phyloP scores from a whole-genome alignment of 2,329 filamentous ascomycete genomes.

The Aspergillus japonicus region DNA sequence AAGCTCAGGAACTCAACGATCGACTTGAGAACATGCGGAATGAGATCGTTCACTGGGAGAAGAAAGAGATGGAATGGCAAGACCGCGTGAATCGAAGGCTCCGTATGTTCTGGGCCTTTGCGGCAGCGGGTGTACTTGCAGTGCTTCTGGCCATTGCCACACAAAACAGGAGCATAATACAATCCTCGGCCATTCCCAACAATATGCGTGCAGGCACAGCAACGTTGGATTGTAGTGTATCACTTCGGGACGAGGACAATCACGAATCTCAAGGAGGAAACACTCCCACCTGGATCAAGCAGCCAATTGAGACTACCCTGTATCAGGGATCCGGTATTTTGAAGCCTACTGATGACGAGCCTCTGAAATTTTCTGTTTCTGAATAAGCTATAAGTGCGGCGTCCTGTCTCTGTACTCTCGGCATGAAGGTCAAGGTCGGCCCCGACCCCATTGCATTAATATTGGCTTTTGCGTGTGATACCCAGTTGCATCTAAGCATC shows the following conservation, averaged over 20 bases:
- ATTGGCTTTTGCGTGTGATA: conserved; percentile 25
- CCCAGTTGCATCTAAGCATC: conserved; percentile 11
- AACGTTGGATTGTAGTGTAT: not conserved
- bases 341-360: conserved; percentile 22
- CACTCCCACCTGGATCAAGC: conserved; percentile 2
- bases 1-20: conserved; percentile 37
- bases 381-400: conserved; percentile 29
- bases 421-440: conserved; percentile 7
- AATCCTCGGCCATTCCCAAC: conserved; percentile 1
- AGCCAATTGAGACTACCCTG: not conserved
- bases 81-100: conserved; percentile 38
- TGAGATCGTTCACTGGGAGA: conserved; percentile 45
- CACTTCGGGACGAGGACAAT: not conserved
- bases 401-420: not conserved
- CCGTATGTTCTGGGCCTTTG: conserved; percentile 39
- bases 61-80: conserved; percentile 44
- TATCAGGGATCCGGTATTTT: not conserved
- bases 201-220: not conserved
- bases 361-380: conserved; percentile 22
- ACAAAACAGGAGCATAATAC: conserved; percentile 24
- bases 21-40: conserved; percentile 40
- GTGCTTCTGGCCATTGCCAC: conserved; percentile 30
- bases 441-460: conserved; percentile 11
- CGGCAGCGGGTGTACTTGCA: conserved; percentile 28
- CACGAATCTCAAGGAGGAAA: not conserved